These are phyloP conservation scores for Zostera marina DNA, from an alignment of 116 monocot genomes.

Conservation along the genomic window DNA sequence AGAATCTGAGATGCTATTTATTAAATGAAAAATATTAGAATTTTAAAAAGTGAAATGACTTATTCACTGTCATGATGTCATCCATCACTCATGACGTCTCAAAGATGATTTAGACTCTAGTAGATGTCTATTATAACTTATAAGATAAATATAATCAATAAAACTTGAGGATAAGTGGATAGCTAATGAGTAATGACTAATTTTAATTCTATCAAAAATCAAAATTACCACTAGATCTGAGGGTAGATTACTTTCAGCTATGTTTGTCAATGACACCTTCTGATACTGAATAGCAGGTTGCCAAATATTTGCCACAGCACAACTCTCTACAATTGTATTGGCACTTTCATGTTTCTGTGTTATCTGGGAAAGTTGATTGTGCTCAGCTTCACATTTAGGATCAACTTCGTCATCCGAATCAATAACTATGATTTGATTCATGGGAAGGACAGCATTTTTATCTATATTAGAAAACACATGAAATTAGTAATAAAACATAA, in stretches of 20 bases:
- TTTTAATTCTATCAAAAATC: no score
- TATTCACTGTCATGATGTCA: no score
- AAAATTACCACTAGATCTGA: conserved; percentile 26
- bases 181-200: neutral
- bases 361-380: neutral
- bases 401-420: conserved; percentile 53
- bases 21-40: no score
- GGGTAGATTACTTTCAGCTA: conserved; percentile 8
- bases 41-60: no score
- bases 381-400: neutral
- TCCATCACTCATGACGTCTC: no score
- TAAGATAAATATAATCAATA: neutral
- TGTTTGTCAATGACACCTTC: conserved; percentile 27
- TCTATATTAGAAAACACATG: no score
- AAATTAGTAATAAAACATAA: no score
- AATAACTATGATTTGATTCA: conserved; percentile 28
- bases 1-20: no score
- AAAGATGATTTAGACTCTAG: no score
- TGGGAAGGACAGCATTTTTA: no score
- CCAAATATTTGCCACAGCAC: conserved; percentile 1
- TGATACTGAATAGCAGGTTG: conserved; percentile 28
- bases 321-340: neutral
- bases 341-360: neutral
- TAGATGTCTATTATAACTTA: neutral
- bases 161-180: neutral